Base-by-base conservation (phyloP, 2,329 filamentous ascomycete species). In the Raffaelea albimanens region DNA sequence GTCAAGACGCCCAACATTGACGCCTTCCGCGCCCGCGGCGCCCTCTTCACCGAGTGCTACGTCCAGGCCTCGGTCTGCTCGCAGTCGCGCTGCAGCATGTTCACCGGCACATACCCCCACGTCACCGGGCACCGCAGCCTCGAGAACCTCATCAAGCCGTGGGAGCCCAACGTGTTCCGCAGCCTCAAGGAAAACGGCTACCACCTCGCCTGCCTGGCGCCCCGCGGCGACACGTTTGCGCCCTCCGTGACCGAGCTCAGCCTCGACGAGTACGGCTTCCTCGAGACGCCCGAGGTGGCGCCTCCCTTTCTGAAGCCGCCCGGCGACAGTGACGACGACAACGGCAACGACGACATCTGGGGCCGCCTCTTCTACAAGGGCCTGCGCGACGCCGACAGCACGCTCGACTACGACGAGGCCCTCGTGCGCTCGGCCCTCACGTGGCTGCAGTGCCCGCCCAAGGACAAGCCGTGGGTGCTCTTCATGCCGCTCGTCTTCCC, bases 111-210 rank as follows among this genome's bases (percentile, higher is more conserved):
- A 9, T 72, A 72, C 43, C 67, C 68, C 0, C 69, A 72, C 45
- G 67, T 72, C 14, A 63, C 57, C 20, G 69, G 70, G 1, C 68
- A 73, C 53, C 64, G 70, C 22, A 67, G 60, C 21, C 63, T 72
- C 4, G 60, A 72, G 18, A 71, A 70, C 34, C 60, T 73, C 9
- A 65, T 73, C 52, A 72, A 72, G 51, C 68, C 69, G 1, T 69
- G 67, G 67, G 69, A 73, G 51, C 67, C 67, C 1, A 73, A 73
- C 43, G 44, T 73, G 2, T 70, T 73, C 50, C 63, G 67, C 8
- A 63, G 57, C 2, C 50, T 72, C 13, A 69, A 68, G 44, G 68
- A 71, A 38, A 53, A 55, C 0, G 70, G 69, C 0, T 73, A 73
- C 45, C 70, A 73, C 43, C 63, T 73, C 9, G 69, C 69, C 0